A percentile compares a stretch with the other conserved stretches of the same genome.
phyloP scores from a whole-genome alignment of 2,329 filamentous ascomycete genomes.

The Calonectria pseudoreteaudii region DNA sequence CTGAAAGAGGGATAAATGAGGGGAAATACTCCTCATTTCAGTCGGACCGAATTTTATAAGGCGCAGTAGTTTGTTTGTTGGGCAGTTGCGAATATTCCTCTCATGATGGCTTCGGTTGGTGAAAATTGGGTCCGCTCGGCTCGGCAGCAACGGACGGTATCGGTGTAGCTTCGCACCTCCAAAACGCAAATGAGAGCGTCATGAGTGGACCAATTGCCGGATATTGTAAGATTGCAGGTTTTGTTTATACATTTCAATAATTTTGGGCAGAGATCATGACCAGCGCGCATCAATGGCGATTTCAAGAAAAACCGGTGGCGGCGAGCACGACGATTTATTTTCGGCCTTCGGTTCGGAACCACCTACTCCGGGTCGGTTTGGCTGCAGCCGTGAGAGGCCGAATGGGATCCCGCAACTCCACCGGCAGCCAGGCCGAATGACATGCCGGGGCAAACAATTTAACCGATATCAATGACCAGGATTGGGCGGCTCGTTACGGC shows the following conservation, averaged over 20 bases:
- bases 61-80: too few species aligned
- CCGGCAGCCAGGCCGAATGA: background rate
- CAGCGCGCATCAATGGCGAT: background rate
- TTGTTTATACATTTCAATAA: too few species aligned
- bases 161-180: background rate
- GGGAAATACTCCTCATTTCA: background rate
- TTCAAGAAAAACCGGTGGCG: background rate
- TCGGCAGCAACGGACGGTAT: background rate
- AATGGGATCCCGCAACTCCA: background rate
- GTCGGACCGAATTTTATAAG: background rate
- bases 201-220: background rate
- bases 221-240: too few species aligned
- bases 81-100: background rate
- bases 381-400: background rate
- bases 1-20: background rate
- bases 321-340: background rate
- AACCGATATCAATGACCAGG: background rate
- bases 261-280: too few species aligned
- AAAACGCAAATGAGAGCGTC: background rate
- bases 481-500: background rate
- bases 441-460: background rate
- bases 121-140: background rate
- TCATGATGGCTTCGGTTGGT: background rate
- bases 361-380: background rate
- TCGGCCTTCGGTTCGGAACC: background rate